These are phyloP conservation scores for Mucor velutinosus DNA, from an alignment of 371 early-diverging fungal genomes.

Conservation along the genomic window DNA sequence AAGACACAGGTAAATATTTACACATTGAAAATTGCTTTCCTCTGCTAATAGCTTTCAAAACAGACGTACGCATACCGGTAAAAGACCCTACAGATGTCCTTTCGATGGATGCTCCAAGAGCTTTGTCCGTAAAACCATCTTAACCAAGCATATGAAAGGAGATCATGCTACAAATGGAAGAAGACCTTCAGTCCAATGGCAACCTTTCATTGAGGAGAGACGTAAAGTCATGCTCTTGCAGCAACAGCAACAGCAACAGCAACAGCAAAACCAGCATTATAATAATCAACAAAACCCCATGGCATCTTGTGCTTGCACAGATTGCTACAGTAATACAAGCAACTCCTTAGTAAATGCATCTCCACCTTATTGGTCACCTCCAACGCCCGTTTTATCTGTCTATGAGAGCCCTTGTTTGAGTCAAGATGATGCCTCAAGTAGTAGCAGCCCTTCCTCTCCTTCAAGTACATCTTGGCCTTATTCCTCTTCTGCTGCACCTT, in stretches of 20 bases:
- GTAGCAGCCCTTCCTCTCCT: constrained; percentile 34
- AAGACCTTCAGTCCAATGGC: constrained; percentile 51
- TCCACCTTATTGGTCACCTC: constrained; percentile 22
- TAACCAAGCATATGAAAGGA: constrained; percentile 66
- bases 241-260: constrained; percentile 28
- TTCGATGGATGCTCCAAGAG: constrained; percentile 65
- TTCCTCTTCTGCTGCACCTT: constrained; percentile 1
- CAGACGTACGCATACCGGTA: constrained; percentile 73
- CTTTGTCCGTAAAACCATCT: constrained; percentile 70
- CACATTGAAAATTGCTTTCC: not conserved
- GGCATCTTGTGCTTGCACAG: constrained; percentile 23
- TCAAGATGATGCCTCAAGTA: constrained; percentile 25
- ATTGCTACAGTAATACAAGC: constrained; percentile 12
- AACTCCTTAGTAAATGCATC: constrained; percentile 8
- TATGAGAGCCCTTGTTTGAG: constrained; percentile 29
- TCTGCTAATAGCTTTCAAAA: not conserved
- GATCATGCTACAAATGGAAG: constrained; percentile 43
- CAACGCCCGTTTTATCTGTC: constrained; percentile 29
- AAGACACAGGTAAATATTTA: constrained; percentile 48
- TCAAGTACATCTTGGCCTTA: constrained; percentile 28
- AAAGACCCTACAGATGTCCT: constrained; percentile 69
- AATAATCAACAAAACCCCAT: constrained; percentile 28
- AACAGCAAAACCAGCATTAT: constrained; percentile 18
- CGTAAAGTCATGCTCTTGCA: constrained; percentile 36
- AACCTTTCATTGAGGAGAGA: constrained; percentile 52